A percentile compares a stretch with the other conserved stretches of the same genome.
Evolutionary conservation across 805 yeast species (phyloP).

Genomic region (Ogataea nitratoaversa): DNA sequence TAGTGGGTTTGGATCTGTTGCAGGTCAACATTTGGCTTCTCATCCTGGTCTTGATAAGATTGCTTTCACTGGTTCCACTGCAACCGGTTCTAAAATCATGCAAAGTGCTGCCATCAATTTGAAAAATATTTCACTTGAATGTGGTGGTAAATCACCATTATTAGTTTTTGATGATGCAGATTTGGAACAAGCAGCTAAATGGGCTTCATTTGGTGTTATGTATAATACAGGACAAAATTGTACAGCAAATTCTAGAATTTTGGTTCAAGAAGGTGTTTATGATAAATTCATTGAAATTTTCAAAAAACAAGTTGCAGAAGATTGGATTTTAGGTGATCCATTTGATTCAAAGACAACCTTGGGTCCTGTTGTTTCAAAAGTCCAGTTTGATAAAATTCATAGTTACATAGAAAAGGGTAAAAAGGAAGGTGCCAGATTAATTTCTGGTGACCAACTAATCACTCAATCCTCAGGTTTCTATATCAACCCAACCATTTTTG

Average conservation of each 20-base stretch:
- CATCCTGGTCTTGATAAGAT: slow-evolving; percentile 57
- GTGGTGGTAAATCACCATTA: slow-evolving; percentile 71
- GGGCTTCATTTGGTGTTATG: slow-evolving; percentile 65
- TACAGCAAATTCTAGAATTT: slow-evolving; percentile 61
- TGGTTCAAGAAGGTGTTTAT: slow-evolving; percentile 52
- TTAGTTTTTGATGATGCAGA: slow-evolving; percentile 62
- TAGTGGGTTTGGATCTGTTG: slow-evolving; percentile 64
- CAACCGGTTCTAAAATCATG: slow-evolving; percentile 64
- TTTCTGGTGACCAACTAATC: slow-evolving; percentile 40
- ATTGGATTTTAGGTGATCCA: slow-evolving; percentile 55
- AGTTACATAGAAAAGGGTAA: slow-evolving; percentile 42
- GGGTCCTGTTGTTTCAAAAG: slow-evolving; percentile 60
- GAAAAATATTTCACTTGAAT: slow-evolving; percentile 64
- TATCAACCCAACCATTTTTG: slow-evolving; percentile 72
- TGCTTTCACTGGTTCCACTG: slow-evolving; percentile 65
- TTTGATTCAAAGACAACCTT: slow-evolving; percentile 43
- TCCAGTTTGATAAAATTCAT: slow-evolving; percentile 50
- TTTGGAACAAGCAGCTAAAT: slow-evolving; percentile 59
- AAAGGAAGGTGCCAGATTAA: slow-evolving; percentile 44
- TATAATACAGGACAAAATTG: slow-evolving; percentile 66
- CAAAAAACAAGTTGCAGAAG: slow-evolving; percentile 40
- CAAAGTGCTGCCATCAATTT: slow-evolving; percentile 55
- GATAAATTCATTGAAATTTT: slow-evolving; percentile 47
- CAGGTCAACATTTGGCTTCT: slow-evolving; percentile 62
- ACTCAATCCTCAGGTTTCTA: slow-evolving; percentile 54